A percentile compares a stretch with the other conserved stretches of the same genome.
These are phyloP conservation scores for Glycine soja DNA, from an alignment of 306 rosid species.

Conservation along the genomic window DNA sequence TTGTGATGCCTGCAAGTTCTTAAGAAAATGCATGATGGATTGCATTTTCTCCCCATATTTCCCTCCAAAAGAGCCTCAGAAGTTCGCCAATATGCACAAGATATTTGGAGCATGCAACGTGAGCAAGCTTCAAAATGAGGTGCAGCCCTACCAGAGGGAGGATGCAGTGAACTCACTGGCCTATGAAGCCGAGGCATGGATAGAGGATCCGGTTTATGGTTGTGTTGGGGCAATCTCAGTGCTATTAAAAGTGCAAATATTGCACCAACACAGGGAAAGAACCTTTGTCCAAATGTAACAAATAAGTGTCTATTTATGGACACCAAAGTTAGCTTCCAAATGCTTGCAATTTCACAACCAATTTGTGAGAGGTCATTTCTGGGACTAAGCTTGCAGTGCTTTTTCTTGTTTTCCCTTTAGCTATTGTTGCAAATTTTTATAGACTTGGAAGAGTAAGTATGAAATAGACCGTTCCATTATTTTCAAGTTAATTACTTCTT, in stretches of 20 bases:
- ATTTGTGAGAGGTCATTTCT: slow-evolving; percentile 65
- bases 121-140: slow-evolving; percentile 88
- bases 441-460: slow-evolving; percentile 73
- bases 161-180: slow-evolving; percentile 95
- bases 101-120: slow-evolving; percentile 96
- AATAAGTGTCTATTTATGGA: slow-evolving; percentile 58
- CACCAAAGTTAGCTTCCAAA: slow-evolving; percentile 45
- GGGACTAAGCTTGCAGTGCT: slow-evolving; percentile 86
- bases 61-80: slow-evolving; percentile 53
- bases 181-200: slow-evolving; percentile 88
- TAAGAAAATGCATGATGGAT: slow-evolving; percentile 55
- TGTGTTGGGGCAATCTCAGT: slow-evolving; percentile 80
- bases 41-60: slow-evolving; percentile 53
- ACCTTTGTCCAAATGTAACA: slow-evolving; percentile 50
- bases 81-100: slow-evolving; percentile 65
- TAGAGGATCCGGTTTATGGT: slow-evolving; percentile 88
- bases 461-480: background rate
- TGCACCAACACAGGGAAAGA: background rate
- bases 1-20: slow-evolving; percentile 53
- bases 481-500: background rate
- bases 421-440: slow-evolving; percentile 64
- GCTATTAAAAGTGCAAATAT: background rate
- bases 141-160: slow-evolving; percentile 81
- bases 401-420: slow-evolving; percentile 81
- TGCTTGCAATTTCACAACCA: slow-evolving; percentile 57